Base-by-base conservation (phyloP, 805 yeast species). In the Allodekkera sacchari region DNA sequence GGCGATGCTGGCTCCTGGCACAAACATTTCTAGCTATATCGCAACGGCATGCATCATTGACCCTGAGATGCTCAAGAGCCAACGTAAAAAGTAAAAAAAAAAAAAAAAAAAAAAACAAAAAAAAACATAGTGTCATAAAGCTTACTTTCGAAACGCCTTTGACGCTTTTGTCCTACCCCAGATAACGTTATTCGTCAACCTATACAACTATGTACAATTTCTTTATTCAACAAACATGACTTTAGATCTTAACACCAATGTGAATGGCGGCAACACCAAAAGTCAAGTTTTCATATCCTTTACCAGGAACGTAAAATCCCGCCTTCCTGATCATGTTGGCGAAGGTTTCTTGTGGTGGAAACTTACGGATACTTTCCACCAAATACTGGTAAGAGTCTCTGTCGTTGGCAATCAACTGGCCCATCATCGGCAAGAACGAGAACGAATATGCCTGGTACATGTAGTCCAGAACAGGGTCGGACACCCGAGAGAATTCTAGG, bases 241-340 rank as follows among this genome's bases (percentile, higher is more conserved):
- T 8, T 60, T 63, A 85, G 42, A 84, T 66, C 61, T 92, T 92
- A 34, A 92, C 83, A 47, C 97, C 98, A 56, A 87, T 75, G 53
- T 92, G 98, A 43, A 92, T 87, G 32, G 95, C 89, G 33, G 97
- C 95, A 34, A 87, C 81, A 38, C 98, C 98, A 57, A 84, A 83
- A 9, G 96, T 83, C 50, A 92, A 68, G 57, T 83, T 83, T 63
- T 92, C 97, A 55, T 88, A 92, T 33, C 98, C 98, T 32, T 71
- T 73, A 34, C 84, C 85, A 46, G 94, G 94, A 35, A 83, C 80
- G 42, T 81, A 79, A 56, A 92, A 92, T 1, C 98, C 98, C 6
- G 97, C 97, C 49, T 83, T 79, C 53, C 85, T 75, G 49, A 92
- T 85, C 97, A 92, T 89, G 12, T 64, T 59, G 39, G 88, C 84